Conservation (phyloP, 1,139 yeast genomes). For the Debaryomyces singareniensis region DNA sequence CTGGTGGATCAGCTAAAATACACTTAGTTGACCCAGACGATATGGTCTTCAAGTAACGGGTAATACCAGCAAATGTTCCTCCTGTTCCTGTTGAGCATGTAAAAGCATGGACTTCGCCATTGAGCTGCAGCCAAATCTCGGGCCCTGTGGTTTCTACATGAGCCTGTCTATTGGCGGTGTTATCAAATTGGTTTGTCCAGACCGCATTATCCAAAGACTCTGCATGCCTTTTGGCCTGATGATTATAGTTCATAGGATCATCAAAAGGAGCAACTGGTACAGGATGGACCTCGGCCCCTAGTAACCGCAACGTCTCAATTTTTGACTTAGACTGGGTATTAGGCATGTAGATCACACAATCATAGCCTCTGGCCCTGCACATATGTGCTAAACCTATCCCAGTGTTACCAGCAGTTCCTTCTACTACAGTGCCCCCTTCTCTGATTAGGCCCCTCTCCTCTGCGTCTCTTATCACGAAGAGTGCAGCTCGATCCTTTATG, state of each 20-base stretch:
- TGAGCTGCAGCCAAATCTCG: slow-evolving; percentile 79
- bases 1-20: slow-evolving; percentile 89
- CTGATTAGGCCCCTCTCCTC: slow-evolving; percentile 60
- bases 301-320: slow-evolving; percentile 60
- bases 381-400: slow-evolving; percentile 90
- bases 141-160: slow-evolving; percentile 93
- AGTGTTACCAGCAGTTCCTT: slow-evolving; percentile 60
- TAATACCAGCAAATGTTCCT: slow-evolving; percentile 81
- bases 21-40: slow-evolving; percentile 54
- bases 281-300: slow-evolving; percentile 84
- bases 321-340: slow-evolving; percentile 77
- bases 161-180: slow-evolving; percentile 79
- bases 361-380: slow-evolving; percentile 76
- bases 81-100: slow-evolving; percentile 92
- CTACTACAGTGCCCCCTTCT: slow-evolving; percentile 58
- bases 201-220: slow-evolving; percentile 68
- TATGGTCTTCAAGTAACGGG: slow-evolving; percentile 66
- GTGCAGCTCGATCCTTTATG: slow-evolving; percentile 87
- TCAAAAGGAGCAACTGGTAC: slow-evolving; percentile 85
- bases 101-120: slow-evolving; percentile 77
- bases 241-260: slow-evolving; percentile 78
- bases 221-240: slow-evolving; percentile 80
- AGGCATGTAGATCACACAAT: slow-evolving; percentile 85
- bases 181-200: slow-evolving; percentile 91
- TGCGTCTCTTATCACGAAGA: slow-evolving; percentile 72